Evolutionary conservation across 768 basidiomycete genomes (phyloP).

Genomic region (Pulveroboletus sp.): DNA sequence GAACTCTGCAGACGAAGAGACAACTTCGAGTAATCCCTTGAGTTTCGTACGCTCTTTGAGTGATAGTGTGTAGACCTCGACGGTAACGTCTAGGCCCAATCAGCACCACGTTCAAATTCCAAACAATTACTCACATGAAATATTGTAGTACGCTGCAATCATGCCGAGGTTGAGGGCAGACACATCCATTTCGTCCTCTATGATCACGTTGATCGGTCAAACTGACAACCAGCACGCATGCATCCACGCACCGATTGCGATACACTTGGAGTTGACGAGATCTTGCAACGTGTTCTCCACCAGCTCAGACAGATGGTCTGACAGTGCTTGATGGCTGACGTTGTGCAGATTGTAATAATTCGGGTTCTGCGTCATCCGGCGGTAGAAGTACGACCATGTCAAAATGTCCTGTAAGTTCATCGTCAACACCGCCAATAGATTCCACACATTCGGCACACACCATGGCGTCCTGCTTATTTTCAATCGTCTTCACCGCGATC

Average conservation of each 20-base stretch:
- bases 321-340: conserved; percentile 92
- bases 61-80: conserved; percentile 94
- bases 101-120: background rate
- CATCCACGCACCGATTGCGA: conserved; percentile 64
- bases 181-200: conserved; percentile 90
- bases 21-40: conserved; percentile 93
- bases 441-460: conserved; percentile 37
- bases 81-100: conserved; percentile 69
- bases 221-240: background rate
- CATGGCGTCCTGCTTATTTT: conserved; percentile 98
- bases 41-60: conserved; percentile 95
- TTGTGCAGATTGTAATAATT: conserved; percentile 94
- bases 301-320: conserved; percentile 92
- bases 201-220: background rate
- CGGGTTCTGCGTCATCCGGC: conserved; percentile 95
- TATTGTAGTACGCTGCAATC: conserved; percentile 97
- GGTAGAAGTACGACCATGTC: conserved; percentile 98
- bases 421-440: background rate
- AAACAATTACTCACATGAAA: conserved; percentile 60
- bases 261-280: conserved; percentile 92
- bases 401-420: conserved; percentile 68
- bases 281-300: conserved; percentile 92
- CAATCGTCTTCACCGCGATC: conserved; percentile 97
- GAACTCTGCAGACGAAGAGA: conserved; percentile 95
- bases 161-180: conserved; percentile 92